Evolutionary conservation across 2,329 filamentous ascomycete genomes (phyloP), one percentile per base, ranked within the genome.

Genomic region (Colletotrichum tanaceti): DNA sequence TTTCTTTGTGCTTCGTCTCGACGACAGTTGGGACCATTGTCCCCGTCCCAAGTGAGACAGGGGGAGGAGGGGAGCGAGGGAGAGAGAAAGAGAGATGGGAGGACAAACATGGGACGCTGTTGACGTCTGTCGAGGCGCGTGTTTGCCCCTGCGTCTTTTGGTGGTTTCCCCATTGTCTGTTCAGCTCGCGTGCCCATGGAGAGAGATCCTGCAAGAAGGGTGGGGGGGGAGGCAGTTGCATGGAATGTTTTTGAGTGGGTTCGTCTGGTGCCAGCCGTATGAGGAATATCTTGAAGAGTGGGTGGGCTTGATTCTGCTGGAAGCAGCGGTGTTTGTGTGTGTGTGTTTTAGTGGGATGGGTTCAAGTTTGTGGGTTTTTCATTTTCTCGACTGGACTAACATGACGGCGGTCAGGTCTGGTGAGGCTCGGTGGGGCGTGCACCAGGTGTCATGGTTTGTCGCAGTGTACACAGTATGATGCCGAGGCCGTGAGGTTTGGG

Each of bases 181-280:
- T 4, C 6, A 28, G 5, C 28, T 28, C 28, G 28, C 28, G 28
- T 28, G 28, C 7, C 28, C 28, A 28, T 28, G 28, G 28, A 28
- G 28, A 43, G 32, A 50, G 44, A 50, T 54, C 22, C 59, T 62
- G 59, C 49, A 44, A 62, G 22, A 20, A 38, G 18, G 39, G 47
- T 32, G 13, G 20, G 16, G 10, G 28, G 18, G 28, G 54, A 13
- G 14, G 9, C 14, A 47, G 11, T 5, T 22, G 22, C 32, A 38
- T 22, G 20, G 9, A 32, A 10, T 20, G 13, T 39, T 35, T 38
- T 41, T 18, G 49, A 32, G 20, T 9, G 5, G 28, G 32, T 32
- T 47, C 57, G 28, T 35, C n/a, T 10, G n/a, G 11, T 10, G 5
- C 28, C 28, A 14, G 3, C 28, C 41, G 35, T 54, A 41, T 35